phyloP scores from a whole-genome alignment of 108 stramenopile genomes.

The Cyclotella baltica region DNA sequence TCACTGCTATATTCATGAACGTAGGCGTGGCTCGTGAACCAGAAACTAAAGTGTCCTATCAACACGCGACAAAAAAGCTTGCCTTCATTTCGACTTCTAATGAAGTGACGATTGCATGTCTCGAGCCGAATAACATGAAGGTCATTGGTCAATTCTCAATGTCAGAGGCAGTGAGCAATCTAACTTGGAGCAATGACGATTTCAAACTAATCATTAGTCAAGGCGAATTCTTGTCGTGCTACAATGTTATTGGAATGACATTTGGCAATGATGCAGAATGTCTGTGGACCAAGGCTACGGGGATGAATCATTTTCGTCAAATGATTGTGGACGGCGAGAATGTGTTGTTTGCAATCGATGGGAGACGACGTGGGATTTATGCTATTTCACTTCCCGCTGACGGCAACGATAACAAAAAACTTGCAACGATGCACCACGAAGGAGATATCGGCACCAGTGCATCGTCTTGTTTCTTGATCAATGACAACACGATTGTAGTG shows the following conservation, averaged over 20 bases:
- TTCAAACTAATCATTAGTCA: background rate
- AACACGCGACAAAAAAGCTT: background rate
- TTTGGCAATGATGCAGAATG: slow-evolving; percentile 7
- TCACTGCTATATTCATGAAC: background rate
- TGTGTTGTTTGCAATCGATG: background rate
- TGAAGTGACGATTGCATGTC: background rate
- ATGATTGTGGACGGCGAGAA: background rate
- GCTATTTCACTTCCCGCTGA: background rate
- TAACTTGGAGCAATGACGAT: slow-evolving; percentile 10
- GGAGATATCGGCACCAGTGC: background rate
- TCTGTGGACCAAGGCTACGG: background rate
- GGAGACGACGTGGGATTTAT: background rate
- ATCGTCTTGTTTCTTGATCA: background rate
- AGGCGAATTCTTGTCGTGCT: background rate
- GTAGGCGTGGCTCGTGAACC: background rate
- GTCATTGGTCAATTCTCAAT: slow-evolving; percentile 2
- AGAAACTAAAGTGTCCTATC: background rate
- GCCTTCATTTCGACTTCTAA: background rate
- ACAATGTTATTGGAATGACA: slow-evolving; percentile 12
- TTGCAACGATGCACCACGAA: background rate
- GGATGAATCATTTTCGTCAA: background rate
- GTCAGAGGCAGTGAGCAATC: background rate
- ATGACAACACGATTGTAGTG: background rate
- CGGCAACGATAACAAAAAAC: background rate
- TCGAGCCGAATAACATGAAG: slow-evolving; percentile 18